Percentiles rank a stretch among this genome's conserved stretches.
Conservation (phyloP, 2,329 filamentous ascomycete species). For the Ascochyta viciae-villosae region DNA sequence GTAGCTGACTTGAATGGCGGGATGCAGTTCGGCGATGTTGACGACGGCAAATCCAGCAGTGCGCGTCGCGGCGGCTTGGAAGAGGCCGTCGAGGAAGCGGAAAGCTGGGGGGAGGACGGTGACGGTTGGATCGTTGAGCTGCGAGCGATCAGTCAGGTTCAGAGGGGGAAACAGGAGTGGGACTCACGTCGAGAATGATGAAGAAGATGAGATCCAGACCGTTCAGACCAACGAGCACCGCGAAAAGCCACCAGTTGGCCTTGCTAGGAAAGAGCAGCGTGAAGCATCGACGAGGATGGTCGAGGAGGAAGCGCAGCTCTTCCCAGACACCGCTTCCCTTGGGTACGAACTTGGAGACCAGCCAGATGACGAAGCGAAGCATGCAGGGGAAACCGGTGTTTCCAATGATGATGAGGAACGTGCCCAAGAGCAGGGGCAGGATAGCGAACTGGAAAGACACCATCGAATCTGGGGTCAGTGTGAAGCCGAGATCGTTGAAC, state of each 20-base stretch:
- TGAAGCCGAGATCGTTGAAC: conserved; percentile 95
- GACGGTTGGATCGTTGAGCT: conserved; percentile 77
- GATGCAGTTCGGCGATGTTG: conserved; percentile 78
- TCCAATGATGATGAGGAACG: conserved; percentile 89
- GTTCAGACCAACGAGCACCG: conserved; percentile 82
- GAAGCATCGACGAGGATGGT: conserved; percentile 95
- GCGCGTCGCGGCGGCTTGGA: conserved; percentile 87
- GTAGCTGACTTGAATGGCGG: conserved; percentile 91
- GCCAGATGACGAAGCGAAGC: conserved; percentile 92
- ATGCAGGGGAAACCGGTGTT: conserved; percentile 96
- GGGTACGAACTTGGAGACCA: conserved; percentile 71
- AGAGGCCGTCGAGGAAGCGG: conserved; percentile 83
- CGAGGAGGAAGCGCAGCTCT: conserved; percentile 86
- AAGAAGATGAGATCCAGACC: conserved; percentile 88
- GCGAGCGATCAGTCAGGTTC: conserved; percentile 13
- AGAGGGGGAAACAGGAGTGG: neutral
- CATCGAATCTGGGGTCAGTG: conserved; percentile 93
- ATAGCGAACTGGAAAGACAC: conserved; percentile 80
- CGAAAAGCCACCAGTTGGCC: conserved; percentile 96
- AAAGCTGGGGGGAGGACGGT: conserved; percentile 72
- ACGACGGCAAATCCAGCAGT: conserved; percentile 90
- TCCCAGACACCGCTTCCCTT: conserved; percentile 78
- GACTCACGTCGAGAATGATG: conserved; percentile 83
- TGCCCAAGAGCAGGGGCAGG: conserved; percentile 77
- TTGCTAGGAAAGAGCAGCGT: conserved; percentile 89